phyloP scores from a whole-genome alignment of 108 stramenopile genomes.

The Nannochloropsis gaditana region DNA sequence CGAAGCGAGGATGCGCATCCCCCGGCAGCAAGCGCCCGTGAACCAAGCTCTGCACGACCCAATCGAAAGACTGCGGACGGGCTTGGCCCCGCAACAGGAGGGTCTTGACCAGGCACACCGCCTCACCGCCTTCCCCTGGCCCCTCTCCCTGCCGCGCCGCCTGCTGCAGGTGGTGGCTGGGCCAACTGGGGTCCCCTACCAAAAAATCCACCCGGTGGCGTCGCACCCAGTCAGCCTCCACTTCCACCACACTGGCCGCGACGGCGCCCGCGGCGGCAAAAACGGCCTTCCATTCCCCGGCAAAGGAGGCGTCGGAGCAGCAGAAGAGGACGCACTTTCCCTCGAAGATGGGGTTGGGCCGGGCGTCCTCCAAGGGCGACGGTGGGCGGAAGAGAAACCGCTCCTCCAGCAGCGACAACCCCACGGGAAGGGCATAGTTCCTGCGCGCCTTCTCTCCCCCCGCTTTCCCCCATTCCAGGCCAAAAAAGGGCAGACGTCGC shows the following conservation, averaged over 20 bases:
- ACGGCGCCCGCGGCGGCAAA: neutral
- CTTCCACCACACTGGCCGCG: neutral
- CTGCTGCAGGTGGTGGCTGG: neutral
- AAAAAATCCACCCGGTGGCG: neutral
- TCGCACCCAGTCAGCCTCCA: neutral
- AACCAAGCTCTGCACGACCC: neutral
- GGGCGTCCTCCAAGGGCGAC: neutral
- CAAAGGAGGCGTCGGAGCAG: neutral
- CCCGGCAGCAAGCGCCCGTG: neutral
- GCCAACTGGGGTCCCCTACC: neutral
- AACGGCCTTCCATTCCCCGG: neutral
- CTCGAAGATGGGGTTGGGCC: neutral
- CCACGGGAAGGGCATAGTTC: neutral
- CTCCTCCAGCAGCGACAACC: slow-evolving; percentile 5
- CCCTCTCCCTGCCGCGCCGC: neutral
- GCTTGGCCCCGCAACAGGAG: neutral
- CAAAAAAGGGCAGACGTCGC: neutral
- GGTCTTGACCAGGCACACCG: neutral
- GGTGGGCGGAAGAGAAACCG: neutral
- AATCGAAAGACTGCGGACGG: neutral
- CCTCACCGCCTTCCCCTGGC: neutral
- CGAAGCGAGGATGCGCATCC: neutral
- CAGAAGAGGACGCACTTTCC: neutral
- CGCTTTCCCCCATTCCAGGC: neutral
- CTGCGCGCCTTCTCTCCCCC: neutral